phyloP scores from a whole-genome alignment of 331 rosid species.

The Cydonia oblonga region DNA sequence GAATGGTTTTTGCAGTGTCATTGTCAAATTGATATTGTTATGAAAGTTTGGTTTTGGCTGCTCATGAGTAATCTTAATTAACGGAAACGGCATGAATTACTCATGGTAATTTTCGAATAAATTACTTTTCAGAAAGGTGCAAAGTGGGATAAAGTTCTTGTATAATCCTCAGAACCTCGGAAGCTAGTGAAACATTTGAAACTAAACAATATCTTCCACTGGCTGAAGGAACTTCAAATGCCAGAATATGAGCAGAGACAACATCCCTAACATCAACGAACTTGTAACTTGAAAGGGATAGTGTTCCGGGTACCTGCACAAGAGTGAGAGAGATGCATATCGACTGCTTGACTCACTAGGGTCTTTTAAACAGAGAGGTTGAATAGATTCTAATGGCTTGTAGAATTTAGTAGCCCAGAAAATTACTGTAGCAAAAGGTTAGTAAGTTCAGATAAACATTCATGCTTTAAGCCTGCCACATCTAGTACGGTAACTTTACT shows the following conservation, averaged over 20 bases:
- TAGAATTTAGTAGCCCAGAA: neutral
- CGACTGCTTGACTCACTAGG: neutral
- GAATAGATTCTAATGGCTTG: neutral
- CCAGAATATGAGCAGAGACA: conserved; percentile 2
- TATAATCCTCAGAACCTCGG: neutral
- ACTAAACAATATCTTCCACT: conserved; percentile 12
- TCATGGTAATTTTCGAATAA: neutral
- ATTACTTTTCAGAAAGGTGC: conserved; percentile 2
- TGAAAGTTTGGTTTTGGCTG: too few species aligned
- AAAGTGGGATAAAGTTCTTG: neutral
- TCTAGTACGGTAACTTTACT: neutral
- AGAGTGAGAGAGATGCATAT: neutral
- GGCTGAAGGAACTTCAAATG: conserved; percentile 6
- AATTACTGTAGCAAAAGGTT: neutral
- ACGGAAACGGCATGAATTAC: too few species aligned
- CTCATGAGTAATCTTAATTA: neutral
- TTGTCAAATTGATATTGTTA: too few species aligned
- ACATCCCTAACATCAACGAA: conserved; percentile 8
- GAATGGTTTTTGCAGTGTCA: too few species aligned
- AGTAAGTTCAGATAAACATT: neutral
- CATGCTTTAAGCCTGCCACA: neutral
- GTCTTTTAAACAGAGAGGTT: neutral
- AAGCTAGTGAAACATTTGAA: neutral
- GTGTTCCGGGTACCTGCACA: neutral
- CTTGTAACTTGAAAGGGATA: neutral